Evolutionary conservation across 495 filamentous ascomycete species (phyloP).

Genomic region (Penicillium bialowiezense): DNA sequence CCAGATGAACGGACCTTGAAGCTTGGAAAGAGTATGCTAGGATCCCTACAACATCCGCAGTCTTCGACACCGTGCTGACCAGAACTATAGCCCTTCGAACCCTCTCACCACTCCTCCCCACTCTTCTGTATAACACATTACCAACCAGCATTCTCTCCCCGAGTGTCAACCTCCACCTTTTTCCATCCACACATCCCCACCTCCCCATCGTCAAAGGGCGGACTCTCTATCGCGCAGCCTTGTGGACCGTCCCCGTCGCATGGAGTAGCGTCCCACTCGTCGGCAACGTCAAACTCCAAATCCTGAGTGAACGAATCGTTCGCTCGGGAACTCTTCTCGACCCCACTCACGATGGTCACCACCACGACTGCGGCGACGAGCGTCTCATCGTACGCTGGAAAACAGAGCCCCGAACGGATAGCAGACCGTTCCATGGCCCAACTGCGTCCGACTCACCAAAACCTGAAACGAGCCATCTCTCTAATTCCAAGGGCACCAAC

Average conservation of each 20-base stretch:
- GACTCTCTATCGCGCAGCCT: constrained; percentile 84
- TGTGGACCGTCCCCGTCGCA: constrained; percentile 93
- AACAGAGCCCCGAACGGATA: constrained; percentile 50
- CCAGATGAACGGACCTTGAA: constrained; percentile 81
- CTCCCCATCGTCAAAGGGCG: constrained; percentile 87
- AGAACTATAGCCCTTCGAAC: constrained; percentile 66
- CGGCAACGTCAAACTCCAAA: constrained; percentile 82
- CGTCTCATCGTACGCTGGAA: constrained; percentile 87
- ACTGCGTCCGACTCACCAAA: background rate
- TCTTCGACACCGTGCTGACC: background rate
- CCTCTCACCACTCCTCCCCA: constrained; percentile 83
- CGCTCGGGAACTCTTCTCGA: constrained; percentile 44
- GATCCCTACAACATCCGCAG: too few species aligned
- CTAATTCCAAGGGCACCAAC: constrained; percentile 28
- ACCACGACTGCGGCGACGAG: constrained; percentile 56
- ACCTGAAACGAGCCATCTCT: constrained; percentile 12
- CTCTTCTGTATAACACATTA: constrained; percentile 75
- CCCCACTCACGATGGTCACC: constrained; percentile 18
- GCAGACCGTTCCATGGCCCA: constrained; percentile 19
- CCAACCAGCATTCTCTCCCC: constrained; percentile 86
- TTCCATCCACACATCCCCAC: constrained; percentile 94
- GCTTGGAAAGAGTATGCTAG: constrained; percentile 83
- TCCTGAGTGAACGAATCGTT: constrained; percentile 84
- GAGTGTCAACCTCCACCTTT: constrained; percentile 87
- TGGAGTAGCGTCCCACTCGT: constrained; percentile 91